Evolutionary conservation across 306 rosid species (phyloP).

Genomic region (Vicia villosa): DNA sequence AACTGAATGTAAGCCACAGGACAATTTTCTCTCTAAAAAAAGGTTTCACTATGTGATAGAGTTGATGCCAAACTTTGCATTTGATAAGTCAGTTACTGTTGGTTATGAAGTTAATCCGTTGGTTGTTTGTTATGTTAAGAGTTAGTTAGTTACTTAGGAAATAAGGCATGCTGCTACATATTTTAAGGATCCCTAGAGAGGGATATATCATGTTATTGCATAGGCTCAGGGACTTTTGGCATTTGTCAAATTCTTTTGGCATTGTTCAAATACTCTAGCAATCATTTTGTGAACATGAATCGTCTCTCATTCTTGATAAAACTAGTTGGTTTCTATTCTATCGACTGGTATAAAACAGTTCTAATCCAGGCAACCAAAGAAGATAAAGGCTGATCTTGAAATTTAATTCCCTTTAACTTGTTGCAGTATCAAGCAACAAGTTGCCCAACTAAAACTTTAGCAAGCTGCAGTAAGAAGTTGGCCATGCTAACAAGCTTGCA

Average conservation of each 20-base stretch:
- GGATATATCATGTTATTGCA: neutral
- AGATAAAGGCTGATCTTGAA: no score
- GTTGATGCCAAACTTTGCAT: neutral
- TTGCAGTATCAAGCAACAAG: no score
- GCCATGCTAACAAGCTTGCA: no score
- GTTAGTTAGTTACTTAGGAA: neutral
- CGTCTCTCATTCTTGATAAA: no score
- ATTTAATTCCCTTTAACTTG: no score
- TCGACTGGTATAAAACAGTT: no score
- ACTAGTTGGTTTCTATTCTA: no score
- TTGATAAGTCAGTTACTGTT: neutral
- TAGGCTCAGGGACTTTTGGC: neutral
- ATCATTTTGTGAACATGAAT: neutral
- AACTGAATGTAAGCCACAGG: neutral
- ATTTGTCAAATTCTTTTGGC: neutral
- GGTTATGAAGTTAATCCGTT: neutral
- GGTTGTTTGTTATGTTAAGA: neutral
- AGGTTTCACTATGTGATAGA: neutral
- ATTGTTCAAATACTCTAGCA: neutral
- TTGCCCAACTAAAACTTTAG: no score
- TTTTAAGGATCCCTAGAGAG: neutral
- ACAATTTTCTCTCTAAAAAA: neutral
- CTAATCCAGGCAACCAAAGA: no score
- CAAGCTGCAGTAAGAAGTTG: no score
- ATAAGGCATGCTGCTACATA: neutral